Evolutionary conservation across 768 basidiomycete species (phyloP).

Genomic region (Chalciporus chontae): DNA sequence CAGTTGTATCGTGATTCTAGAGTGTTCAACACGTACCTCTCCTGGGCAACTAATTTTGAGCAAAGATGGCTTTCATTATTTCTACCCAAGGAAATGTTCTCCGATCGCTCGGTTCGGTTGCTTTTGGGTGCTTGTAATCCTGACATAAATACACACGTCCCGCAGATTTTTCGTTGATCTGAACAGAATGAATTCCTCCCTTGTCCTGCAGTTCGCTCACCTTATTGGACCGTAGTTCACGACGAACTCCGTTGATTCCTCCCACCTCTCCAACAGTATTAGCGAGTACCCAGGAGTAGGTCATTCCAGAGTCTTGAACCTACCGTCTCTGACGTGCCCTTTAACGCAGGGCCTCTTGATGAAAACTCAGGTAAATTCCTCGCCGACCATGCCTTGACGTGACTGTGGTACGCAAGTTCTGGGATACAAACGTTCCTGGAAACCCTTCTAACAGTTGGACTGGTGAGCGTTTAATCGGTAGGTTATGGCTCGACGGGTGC

Average conservation of each 20-base stretch:
- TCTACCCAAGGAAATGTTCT: neutral
- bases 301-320: slow-evolving; percentile 4
- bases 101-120: neutral
- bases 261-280: slow-evolving; percentile 38
- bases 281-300: slow-evolving; percentile 62
- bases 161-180: neutral
- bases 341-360: slow-evolving; percentile 51
- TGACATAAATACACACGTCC: slow-evolving; percentile 15
- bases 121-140: neutral
- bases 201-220: slow-evolving; percentile 18
- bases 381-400: neutral
- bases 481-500: no score
- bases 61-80: neutral
- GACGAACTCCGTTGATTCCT: slow-evolving; percentile 7
- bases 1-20: no score
- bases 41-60: neutral
- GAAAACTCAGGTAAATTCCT: slow-evolving; percentile 45
- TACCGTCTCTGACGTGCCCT: neutral
- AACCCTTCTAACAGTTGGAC: slow-evolving; percentile 68
- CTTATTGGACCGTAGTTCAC: slow-evolving; percentile 18
- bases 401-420: neutral
- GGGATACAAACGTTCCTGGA: neutral
- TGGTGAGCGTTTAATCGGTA: no score
- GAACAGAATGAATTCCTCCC: slow-evolving; percentile 5
- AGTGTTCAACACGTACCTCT: neutral